Evolutionary conservation across 441 rosid genomes (phyloP).

Genomic region (Breynia disticha): DNA sequence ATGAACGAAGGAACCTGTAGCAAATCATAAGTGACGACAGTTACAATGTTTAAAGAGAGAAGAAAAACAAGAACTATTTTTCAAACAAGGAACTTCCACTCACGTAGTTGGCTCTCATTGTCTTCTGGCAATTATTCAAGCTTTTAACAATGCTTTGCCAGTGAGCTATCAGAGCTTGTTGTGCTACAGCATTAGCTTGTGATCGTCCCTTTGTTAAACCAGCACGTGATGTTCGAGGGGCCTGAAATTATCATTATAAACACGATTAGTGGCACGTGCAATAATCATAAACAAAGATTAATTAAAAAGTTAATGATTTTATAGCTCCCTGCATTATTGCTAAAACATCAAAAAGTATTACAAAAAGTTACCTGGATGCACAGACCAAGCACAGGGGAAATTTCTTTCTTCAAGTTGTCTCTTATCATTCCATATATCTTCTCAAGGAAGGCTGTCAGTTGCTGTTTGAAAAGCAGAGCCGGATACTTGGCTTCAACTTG

Average conservation of each 20-base stretch:
- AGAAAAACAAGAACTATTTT: background rate
- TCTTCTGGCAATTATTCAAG: conserved; percentile 53
- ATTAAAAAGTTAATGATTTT: too few relatives aligned
- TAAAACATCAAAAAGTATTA: too few relatives aligned
- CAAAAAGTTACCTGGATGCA: conserved; percentile 50
- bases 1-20: conserved; percentile 73
- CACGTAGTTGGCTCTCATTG: conserved; percentile 62
- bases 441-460: conserved; percentile 65
- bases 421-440: conserved; percentile 62
- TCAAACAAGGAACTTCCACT: conserved; percentile 21
- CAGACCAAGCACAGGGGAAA: conserved; percentile 42
- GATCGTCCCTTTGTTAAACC: conserved; percentile 75
- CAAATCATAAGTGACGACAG: conserved; percentile 12
- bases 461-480: conserved; percentile 69
- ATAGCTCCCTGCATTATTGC: too few relatives aligned
- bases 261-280: background rate
- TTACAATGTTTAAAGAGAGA: background rate
- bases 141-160: conserved; percentile 87
- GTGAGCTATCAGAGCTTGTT: conserved; percentile 74
- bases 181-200: conserved; percentile 84
- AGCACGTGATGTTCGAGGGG: conserved; percentile 74
- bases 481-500: conserved; percentile 73
- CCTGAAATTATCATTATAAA: conserved; percentile 36
- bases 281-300: too few relatives aligned
- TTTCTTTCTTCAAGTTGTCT: conserved; percentile 60